Conservation (phyloP, 176 grass and related monocot species). For the Melocanna baccifera region DNA sequence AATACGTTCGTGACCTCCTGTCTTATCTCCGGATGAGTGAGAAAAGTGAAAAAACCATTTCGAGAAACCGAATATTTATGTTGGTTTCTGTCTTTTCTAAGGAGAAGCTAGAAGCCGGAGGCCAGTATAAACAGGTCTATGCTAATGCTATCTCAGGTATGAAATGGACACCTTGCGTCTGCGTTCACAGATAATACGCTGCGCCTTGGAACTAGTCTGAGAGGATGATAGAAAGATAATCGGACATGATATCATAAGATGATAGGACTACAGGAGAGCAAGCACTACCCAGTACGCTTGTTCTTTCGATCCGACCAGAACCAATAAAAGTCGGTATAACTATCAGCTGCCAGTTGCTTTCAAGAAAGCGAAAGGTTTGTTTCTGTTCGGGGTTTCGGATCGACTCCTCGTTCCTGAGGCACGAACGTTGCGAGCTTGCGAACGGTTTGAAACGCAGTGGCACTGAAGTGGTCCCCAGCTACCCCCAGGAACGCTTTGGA, state of each 20-base stretch:
- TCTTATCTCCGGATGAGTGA: too few relatives aligned
- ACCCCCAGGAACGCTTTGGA: conserved; percentile 11
- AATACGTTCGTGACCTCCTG: too few relatives aligned
- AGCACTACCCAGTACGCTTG: neutral
- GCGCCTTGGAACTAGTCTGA: neutral
- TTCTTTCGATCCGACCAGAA: neutral
- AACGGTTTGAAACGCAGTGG: neutral
- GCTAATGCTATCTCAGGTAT: neutral
- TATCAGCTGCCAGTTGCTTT: conserved; percentile 15
- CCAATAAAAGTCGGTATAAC: neutral
- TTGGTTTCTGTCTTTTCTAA: too few relatives aligned
- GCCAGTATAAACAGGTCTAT: neutral
- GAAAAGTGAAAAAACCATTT: too few relatives aligned
- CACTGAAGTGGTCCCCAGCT: conserved; percentile 16
- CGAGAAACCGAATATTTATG: too few relatives aligned
- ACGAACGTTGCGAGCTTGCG: neutral
- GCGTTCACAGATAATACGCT: neutral
- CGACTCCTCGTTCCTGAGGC: neutral
- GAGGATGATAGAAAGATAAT: neutral
- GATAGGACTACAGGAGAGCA: too few relatives aligned
- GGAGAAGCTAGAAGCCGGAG: too few relatives aligned
- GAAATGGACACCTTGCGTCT: conserved; percentile 32
- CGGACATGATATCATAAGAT: neutral
- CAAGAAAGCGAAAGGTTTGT: neutral
- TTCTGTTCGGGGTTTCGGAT: neutral